Evolutionary conservation across 495 filamentous ascomycete genomes (phyloP).

Genomic region (Penicillium argentinense): DNA sequence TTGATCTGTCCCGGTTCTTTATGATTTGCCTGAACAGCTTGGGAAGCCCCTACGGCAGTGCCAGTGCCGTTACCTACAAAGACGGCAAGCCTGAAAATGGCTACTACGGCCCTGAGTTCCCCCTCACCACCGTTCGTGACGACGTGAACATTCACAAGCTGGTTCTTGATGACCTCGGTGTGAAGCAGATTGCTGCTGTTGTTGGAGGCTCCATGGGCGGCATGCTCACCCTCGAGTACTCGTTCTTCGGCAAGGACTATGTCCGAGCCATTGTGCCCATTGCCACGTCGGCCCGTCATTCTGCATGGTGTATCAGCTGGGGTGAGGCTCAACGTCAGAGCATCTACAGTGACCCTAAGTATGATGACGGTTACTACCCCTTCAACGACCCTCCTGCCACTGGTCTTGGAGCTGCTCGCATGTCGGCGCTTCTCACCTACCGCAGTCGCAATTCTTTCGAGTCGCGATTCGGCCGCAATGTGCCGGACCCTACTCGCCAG

Average conservation of each 20-base stretch:
- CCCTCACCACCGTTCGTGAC: conserved; percentile 89
- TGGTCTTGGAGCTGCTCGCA: conserved; percentile 90
- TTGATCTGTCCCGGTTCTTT: conserved; percentile 91
- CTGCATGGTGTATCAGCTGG: conserved; percentile 99
- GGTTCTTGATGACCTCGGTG: conserved; percentile 84
- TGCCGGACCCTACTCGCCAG: conserved; percentile 74
- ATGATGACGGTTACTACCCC: conserved; percentile 92
- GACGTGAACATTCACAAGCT: conserved; percentile 94
- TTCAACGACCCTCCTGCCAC: conserved; percentile 79
- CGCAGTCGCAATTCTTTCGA: conserved; percentile 96
- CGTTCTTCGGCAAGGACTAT: conserved; percentile 93
- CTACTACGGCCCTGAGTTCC: conserved; percentile 93
- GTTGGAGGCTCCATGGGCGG: conserved; percentile 98
- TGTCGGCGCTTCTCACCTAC: conserved; percentile 95
- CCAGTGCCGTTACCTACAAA: conserved; percentile 88
- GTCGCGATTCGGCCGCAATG: conserved; percentile 89
- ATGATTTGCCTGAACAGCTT: conserved; percentile 94
- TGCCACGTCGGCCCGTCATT: conserved; percentile 90
- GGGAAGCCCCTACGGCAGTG: conserved; percentile 94
- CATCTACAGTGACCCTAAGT: conserved; percentile 98
- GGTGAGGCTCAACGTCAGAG: conserved; percentile 96
- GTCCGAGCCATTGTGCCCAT: conserved; percentile 90
- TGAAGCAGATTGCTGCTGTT: conserved; percentile 81
- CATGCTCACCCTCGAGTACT: conserved; percentile 95
- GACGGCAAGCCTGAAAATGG: conserved; percentile 72